Percentiles rank a stretch among this genome's conserved stretches.
Conservation (phyloP, 306 rosid genomes). For the Potentilla sterilis region DNA sequence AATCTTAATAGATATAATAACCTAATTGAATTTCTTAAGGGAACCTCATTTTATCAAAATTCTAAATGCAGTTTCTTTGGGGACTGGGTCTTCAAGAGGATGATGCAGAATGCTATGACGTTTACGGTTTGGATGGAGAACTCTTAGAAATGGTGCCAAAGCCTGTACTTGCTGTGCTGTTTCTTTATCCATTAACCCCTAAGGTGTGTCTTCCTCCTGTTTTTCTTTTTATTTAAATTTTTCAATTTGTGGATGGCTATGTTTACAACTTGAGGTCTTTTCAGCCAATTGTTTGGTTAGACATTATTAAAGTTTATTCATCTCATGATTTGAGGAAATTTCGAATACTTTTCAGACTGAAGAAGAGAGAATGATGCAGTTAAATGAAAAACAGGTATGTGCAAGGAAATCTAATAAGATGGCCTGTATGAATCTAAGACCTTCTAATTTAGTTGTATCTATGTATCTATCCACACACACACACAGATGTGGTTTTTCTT, state of each 20-base stretch:
- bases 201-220: constrained; percentile 46
- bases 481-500: neutral
- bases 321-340: constrained; percentile 22
- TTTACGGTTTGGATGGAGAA: constrained; percentile 80
- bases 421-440: neutral
- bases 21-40: constrained; percentile 7
- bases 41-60: too few species aligned
- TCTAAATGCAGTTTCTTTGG: constrained; percentile 62
- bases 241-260: neutral
- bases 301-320: neutral
- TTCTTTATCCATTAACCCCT: constrained; percentile 79
- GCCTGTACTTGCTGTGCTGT: constrained; percentile 92
- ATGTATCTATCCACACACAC: neutral
- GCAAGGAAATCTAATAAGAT: constrained; percentile 8
- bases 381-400: constrained; percentile 51
- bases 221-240: neutral
- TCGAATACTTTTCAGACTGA: constrained; percentile 55
- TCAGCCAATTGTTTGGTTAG: neutral
- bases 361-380: constrained; percentile 81
- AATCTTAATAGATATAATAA: neutral
- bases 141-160: constrained; percentile 94
- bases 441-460: too few species aligned
- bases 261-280: neutral
- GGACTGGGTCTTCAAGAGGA: constrained; percentile 75
- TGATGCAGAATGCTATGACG: constrained; percentile 83